Conservation (phyloP, 345 rosid species). For the Capsella bursapastoris region DNA sequence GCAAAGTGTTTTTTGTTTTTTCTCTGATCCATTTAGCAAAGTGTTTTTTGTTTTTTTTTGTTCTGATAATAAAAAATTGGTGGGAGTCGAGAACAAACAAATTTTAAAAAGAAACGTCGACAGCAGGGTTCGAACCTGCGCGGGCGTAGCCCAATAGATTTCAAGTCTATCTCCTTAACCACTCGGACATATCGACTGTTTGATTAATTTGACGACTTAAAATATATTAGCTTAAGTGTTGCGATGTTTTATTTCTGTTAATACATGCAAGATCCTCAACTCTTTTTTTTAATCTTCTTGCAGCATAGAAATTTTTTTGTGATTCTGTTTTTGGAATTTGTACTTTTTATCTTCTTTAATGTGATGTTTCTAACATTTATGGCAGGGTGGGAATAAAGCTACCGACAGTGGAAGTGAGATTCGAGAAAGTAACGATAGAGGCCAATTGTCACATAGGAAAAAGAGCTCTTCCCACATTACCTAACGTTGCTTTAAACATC, state of each 20-base stretch:
- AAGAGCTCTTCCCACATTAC: conserved; percentile 90
- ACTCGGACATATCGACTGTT: conserved; percentile 94
- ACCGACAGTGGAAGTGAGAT: conserved; percentile 88
- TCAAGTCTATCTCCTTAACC: conserved; percentile 99
- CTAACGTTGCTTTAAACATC: conserved; percentile 70
- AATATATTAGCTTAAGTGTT: too few relatives aligned
- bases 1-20: background rate
- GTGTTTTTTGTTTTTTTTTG: background rate
- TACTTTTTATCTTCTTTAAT: background rate
- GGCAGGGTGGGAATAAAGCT: conserved; percentile 80
- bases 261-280: too few relatives aligned
- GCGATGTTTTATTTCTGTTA: too few relatives aligned
- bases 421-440: conserved; percentile 66
- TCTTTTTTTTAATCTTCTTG: background rate
- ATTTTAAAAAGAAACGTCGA: conserved; percentile 49
- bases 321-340: background rate
- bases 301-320: background rate
- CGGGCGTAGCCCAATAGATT: conserved; percentile 87
- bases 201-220: too few relatives aligned
- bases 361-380: conserved; percentile 8
- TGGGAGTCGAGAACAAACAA: background rate
- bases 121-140: conserved; percentile 93
- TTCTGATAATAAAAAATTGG: background rate
- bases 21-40: background rate
- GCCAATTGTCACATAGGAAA: conserved; percentile 81